A percentile compares a stretch with the other conserved stretches of the same genome.
phyloP scores from a whole-genome alignment of 768 basidiomycete genomes.

The Mycena latifolia region DNA sequence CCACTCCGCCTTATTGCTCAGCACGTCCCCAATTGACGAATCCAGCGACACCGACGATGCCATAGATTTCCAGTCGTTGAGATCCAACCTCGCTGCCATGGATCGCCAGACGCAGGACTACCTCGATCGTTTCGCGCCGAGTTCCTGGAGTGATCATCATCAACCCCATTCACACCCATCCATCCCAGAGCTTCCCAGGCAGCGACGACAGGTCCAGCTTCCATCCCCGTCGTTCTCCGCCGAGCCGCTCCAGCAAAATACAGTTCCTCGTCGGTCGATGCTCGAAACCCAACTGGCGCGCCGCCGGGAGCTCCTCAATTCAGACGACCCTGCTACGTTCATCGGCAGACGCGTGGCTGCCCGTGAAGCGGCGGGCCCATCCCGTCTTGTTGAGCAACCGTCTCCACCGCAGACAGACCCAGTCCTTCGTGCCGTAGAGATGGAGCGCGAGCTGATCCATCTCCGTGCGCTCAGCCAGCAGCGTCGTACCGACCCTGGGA shows the following conservation, averaged over 20 bases:
- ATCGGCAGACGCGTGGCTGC: constrained; percentile 57
- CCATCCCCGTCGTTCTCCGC: constrained; percentile 37
- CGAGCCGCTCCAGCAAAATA: constrained; percentile 30
- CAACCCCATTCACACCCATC: constrained; percentile 6
- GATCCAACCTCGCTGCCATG: constrained; percentile 27
- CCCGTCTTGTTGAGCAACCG: constrained; percentile 30
- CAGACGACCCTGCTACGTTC: constrained; percentile 52
- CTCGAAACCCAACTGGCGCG: constrained; percentile 42
- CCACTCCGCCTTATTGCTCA: constrained; percentile 40
- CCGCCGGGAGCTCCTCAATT: constrained; percentile 36
- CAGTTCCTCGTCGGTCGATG: constrained; percentile 40
- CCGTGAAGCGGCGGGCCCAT: constrained; percentile 48
- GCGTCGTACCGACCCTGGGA: constrained; percentile 41
- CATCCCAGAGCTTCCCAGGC: constrained; percentile 30
- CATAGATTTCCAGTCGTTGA: constrained; percentile 26
- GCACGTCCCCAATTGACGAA: constrained; percentile 32
- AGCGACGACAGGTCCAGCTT: constrained; percentile 34
- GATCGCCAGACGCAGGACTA: constrained; percentile 33
- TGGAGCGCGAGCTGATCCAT: constrained; percentile 44
- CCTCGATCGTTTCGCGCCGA: constrained; percentile 31
- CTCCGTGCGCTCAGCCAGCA: constrained; percentile 37
- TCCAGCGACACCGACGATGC: constrained; percentile 30
- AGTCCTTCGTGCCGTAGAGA: constrained; percentile 35
- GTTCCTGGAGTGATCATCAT: constrained; percentile 32
- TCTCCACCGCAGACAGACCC: constrained; percentile 24